Base-by-base conservation (phyloP, 2,329 filamentous ascomycete genomes). In the Chalaropsis ovoidea region DNA sequence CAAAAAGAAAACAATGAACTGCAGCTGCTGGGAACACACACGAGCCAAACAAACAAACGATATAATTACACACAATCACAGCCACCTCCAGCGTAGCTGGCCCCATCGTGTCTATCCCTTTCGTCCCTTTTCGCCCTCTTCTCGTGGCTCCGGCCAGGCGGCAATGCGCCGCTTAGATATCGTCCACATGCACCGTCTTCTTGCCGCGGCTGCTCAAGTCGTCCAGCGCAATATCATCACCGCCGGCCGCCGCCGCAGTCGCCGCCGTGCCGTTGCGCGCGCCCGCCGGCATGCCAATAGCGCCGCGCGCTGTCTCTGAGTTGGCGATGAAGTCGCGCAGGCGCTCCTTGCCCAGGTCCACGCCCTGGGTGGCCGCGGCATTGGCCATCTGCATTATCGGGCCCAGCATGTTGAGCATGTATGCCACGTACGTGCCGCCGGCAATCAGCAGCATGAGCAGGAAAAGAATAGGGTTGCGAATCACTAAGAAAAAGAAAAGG, bases 321-420 rank as follows among this genome's bases (percentile, higher is more conserved):
- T 83, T 87, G 77, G 92, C 89, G 67, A 97, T 81, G 72, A 96
- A 96, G 41, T 96, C 90, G 27, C 93, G 85, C 60, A 97, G 82
- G 71, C 89, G 87, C 78, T 94, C 88, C 79, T 96, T 96, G 73
- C 90, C 89, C 70, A 99, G 90, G 70, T 95, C 90, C 39, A 96
- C 72, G 7, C 89, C 94, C 77, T 99, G 94, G 69, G 82, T 81
- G 61, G 85, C 87, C 3, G 94, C 94, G 15, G 94, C 94, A 71
- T 94, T 94, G 70, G 85, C 84, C 90, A 99, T 96, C 73, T 95
- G 91, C 70, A 95, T 80, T 80, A 99, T 97, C 0, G 94, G 94
- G 0, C 94, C 94, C 78, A 95, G 92, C 17, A 99, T 84, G 74
- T 97, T 97, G 70, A 99, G 86, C 42, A 86, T 92, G 76, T 94